Evolutionary conservation across 305 asterid genomes (phyloP).

Genomic region (Fraxinus greggii): DNA sequence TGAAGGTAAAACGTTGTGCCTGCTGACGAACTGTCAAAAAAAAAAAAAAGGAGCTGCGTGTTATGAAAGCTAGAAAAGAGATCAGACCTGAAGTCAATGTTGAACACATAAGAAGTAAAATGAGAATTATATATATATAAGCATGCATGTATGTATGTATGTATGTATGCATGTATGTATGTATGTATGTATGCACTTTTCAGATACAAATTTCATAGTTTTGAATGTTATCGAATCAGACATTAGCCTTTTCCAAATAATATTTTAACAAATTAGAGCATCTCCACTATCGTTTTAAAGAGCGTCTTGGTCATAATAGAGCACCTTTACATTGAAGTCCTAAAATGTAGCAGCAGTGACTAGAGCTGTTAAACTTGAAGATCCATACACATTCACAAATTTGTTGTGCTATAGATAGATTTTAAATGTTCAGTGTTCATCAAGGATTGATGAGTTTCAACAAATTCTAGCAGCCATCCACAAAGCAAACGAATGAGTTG

Average conservation of each 20-base stretch:
- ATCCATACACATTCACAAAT: background rate
- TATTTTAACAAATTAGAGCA: background rate
- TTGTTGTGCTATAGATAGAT: background rate
- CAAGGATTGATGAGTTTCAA: background rate
- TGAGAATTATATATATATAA: background rate
- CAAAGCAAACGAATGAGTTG: background rate
- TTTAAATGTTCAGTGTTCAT: background rate
- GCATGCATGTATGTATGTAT: too few species aligned
- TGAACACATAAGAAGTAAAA: slow-evolving; percentile 3
- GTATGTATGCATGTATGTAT: background rate
- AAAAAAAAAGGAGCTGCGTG: slow-evolving; percentile 1
- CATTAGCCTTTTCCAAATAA: background rate
- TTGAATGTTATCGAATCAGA: background rate
- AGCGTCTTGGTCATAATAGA: background rate
- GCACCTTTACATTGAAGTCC: background rate
- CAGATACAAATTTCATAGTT: background rate
- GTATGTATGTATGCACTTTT: background rate
- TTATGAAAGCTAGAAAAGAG: slow-evolving; percentile 17
- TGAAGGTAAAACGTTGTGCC: slow-evolving; percentile 33
- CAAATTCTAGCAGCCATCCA: background rate
- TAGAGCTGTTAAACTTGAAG: background rate
- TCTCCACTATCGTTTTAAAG: background rate
- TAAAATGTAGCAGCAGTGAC: background rate
- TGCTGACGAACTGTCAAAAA: slow-evolving; percentile 32
- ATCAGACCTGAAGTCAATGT: background rate